Percentiles rank a stretch among this genome's conserved stretches.
These are phyloP conservation scores for Eucalyptus tenuipes DNA, from an alignment of 345 rosid species.

Conservation along the genomic window DNA sequence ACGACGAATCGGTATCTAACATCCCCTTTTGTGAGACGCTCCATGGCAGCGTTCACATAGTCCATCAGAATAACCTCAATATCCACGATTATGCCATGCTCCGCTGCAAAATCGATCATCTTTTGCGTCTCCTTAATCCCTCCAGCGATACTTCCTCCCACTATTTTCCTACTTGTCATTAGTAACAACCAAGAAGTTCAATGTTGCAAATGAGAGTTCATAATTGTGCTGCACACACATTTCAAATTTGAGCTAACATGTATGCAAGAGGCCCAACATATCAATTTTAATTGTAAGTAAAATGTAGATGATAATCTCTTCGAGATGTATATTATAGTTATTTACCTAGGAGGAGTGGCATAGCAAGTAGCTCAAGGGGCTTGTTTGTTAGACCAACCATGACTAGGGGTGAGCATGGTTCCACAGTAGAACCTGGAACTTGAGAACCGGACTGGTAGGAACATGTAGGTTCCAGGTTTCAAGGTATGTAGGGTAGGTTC, in stretches of 20 bases:
- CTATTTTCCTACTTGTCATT: slow-evolving; percentile 25
- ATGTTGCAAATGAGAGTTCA: neutral
- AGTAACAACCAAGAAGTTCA: too few relatives aligned
- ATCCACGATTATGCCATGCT: slow-evolving; percentile 31
- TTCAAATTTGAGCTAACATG: neutral
- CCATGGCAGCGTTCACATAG: slow-evolving; percentile 34
- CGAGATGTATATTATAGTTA: neutral
- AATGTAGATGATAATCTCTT: neutral
- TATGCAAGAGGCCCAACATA: neutral
- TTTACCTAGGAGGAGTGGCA: slow-evolving; percentile 21
- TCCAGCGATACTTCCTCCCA: slow-evolving; percentile 37
- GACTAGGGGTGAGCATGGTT: too few relatives aligned
- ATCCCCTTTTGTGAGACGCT: slow-evolving; percentile 37
- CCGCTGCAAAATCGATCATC: slow-evolving; percentile 34
- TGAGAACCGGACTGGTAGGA: too few relatives aligned
- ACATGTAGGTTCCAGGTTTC: too few relatives aligned
- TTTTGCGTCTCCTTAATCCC: slow-evolving; percentile 54
- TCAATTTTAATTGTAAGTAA: neutral
- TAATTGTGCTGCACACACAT: neutral
- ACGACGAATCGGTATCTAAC: slow-evolving; percentile 52
- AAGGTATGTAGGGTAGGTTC: too few relatives aligned
- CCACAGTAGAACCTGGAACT: too few relatives aligned
- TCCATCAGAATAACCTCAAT: slow-evolving; percentile 37
- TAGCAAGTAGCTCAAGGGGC: slow-evolving; percentile 17
- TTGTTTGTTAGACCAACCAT: slow-evolving; percentile 16